Evolutionary conservation across 2,329 filamentous ascomycete species (phyloP), one percentile per base, ranked within the genome.

Genomic region (Fusarium pseudonygamai): DNA sequence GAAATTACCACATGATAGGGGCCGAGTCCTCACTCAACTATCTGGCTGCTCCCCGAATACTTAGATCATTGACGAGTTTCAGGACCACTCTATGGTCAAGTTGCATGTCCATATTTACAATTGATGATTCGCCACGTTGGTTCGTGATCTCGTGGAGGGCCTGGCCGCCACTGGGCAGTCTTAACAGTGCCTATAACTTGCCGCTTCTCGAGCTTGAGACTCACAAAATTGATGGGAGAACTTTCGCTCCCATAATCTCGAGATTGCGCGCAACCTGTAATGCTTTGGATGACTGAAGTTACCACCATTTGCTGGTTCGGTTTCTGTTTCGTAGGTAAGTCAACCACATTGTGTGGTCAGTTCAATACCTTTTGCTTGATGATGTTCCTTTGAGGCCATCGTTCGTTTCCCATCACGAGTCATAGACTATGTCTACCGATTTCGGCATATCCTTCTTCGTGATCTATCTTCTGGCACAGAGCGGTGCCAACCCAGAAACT

Each of bases 71-170:
- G 18, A n/a, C 28, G 15, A 49, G 11, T 13, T 22, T 28, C 9
- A 36, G 30, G 20, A 18, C 26, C 18, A 34, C 9, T 26, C 6
- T 18, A 22, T 34, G 22, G 4, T 18, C 46, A 49, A 49, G 12
- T 24, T 13, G 9, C 14, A 22, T 24, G 13, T 26, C 14, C 6
- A 26, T 11, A 67, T 70, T 60, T n/a, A 77, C 76, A 50, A 66
- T 60, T 1, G 78, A 46, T 4, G 72, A 73, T 4, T 66, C 49
- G 6, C 73, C 75, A 18, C 50, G 9, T 47, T 78, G 67, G 32
- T 77, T 74, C 34, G 30, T 78, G 71, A 28, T 77, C 77, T 53
- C 62, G 62, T 2, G 70, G 52, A 73, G 75, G 3, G 75, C 76
- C 7, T 58, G 20, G 1, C 65, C 65, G 1, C 34, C 32, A 28